Percentiles rank a stretch among this genome's conserved stretches.
These are phyloP conservation scores for Cystobasidium sp. DNA, from an alignment of 1,284 basidiomycete genomes.

Conservation along the genomic window DNA sequence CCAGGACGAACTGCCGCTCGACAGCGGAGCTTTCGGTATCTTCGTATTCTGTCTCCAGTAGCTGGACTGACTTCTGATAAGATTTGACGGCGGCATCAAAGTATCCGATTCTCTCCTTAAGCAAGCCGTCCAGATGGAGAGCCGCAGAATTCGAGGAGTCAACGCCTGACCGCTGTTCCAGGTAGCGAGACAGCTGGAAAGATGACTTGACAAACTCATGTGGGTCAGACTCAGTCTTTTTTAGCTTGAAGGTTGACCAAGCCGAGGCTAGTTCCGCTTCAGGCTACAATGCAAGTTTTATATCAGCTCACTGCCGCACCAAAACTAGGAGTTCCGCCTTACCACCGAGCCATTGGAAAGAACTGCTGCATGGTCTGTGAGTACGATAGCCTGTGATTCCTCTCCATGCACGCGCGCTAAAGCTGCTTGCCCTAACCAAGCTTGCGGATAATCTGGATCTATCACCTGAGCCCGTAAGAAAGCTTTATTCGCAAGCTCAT, in stretches of 20 bases:
- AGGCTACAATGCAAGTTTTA: constrained; percentile 62
- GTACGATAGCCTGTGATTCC: constrained; percentile 66
- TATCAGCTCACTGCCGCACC: background rate
- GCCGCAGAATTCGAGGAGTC: constrained; percentile 64
- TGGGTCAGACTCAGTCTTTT: background rate
- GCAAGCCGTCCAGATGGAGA: constrained; percentile 80
- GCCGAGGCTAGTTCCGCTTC: constrained; percentile 81
- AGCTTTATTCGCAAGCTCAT: constrained; percentile 81
- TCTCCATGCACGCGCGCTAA: constrained; percentile 74
- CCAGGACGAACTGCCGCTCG: constrained; percentile 79
- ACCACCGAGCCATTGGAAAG: constrained; percentile 71
- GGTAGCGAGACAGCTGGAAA: constrained; percentile 79
- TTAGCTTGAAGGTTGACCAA: constrained; percentile 57
- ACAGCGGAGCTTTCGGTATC: constrained; percentile 75
- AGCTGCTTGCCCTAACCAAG: constrained; percentile 94
- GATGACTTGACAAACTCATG: constrained; percentile 61
- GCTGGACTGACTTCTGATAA: constrained; percentile 68
- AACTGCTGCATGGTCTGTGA: constrained; percentile 82
- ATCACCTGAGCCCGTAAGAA: constrained; percentile 86
- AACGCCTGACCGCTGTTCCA: constrained; percentile 63
- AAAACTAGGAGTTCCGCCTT: constrained; percentile 54
- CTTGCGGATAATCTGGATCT: constrained; percentile 83
- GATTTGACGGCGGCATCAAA: constrained; percentile 66
- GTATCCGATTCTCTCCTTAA: constrained; percentile 83
- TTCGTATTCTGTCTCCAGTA: constrained; percentile 88